phyloP scores from a whole-genome alignment of 2,329 filamentous ascomycete genomes.

The Fusarium setosum region DNA sequence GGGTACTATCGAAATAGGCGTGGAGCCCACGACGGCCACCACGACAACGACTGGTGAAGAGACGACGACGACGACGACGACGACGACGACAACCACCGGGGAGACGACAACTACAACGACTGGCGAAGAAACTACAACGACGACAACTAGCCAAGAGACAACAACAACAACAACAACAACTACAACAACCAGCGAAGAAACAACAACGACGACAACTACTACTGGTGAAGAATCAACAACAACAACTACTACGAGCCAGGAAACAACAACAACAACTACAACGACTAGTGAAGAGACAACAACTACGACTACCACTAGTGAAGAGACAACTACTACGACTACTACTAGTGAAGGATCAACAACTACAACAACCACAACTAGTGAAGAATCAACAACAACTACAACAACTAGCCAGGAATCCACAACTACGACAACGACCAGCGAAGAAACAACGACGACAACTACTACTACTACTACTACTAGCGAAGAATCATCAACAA shows the following conservation, averaged over 20 bases:
- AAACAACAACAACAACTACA: neutral
- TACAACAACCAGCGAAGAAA: neutral
- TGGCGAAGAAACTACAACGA: neutral
- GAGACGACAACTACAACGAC: neutral
- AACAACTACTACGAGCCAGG: neutral
- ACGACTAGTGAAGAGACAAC: neutral
- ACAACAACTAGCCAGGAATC: neutral
- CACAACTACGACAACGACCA: neutral
- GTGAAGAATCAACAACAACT: neutral
- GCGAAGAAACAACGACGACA: neutral
- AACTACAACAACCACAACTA: neutral
- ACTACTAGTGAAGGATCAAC: neutral
- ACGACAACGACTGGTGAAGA: conserved; percentile 4
- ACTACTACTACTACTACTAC: neutral
- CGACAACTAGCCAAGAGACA: neutral
- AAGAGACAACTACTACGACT: neutral
- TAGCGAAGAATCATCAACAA: neutral
- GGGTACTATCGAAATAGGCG: conserved; percentile 21
- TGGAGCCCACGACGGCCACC: neutral
- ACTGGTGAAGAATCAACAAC: no score
- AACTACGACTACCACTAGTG: neutral
- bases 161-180: neutral
- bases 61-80: conserved; percentile 1
- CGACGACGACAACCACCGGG: neutral
- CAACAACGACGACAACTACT: neutral